Base-by-base conservation (phyloP, 2,329 filamentous ascomycete species). In the Sporothrix protearum region DNA sequence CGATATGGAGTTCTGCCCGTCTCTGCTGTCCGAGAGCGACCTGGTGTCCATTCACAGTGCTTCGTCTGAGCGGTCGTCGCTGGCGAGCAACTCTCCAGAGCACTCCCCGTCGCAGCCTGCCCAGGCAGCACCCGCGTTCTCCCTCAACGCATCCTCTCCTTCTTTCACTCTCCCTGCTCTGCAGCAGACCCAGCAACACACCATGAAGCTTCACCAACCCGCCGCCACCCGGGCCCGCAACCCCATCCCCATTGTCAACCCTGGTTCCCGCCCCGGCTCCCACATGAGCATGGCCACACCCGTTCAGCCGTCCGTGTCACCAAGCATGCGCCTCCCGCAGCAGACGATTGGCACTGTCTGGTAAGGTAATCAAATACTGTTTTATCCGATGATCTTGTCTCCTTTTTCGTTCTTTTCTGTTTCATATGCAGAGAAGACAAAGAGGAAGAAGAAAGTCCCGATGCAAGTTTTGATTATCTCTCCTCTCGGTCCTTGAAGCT, bases 211-310 rank as follows among this genome's bases (percentile, higher is more conserved):
- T 74, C 93, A 97, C 82, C 95, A 97, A 85, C 93, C 94, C 73
- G 87, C 94, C 74, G 93, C 94, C 74, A 93, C 94, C 75, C 92
- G 96, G 76, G 89, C 91, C 72, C 93, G 94, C 82, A 98, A 97
- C 81, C 93, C 96, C 78, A 98, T 98, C 76, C 95, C 95, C 73
- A 99, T 99, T 80, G 93, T 98, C 82, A 97, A 99, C 85, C 96
- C 74, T 25, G 73, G 73, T 1, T 73, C 73, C 5, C 74, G 74
- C 6, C 96, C 70, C 2, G 92, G 88, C 76, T 97, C 95, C 71
- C 94, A 96, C 78, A 89, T 94, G 80, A 88, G 89, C 78, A 91
- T 97, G 85, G 90, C 93, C 71, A 97, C 93, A 84, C 95, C 74
- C 22, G 63, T 95, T 76, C 93, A 95, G 33, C 91, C 91, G 55